Percentiles rank a stretch among this genome's conserved stretches.
These are phyloP conservation scores for Euclidium syriacum DNA, from an alignment of 345 rosid genomes.

Conservation along the genomic window DNA sequence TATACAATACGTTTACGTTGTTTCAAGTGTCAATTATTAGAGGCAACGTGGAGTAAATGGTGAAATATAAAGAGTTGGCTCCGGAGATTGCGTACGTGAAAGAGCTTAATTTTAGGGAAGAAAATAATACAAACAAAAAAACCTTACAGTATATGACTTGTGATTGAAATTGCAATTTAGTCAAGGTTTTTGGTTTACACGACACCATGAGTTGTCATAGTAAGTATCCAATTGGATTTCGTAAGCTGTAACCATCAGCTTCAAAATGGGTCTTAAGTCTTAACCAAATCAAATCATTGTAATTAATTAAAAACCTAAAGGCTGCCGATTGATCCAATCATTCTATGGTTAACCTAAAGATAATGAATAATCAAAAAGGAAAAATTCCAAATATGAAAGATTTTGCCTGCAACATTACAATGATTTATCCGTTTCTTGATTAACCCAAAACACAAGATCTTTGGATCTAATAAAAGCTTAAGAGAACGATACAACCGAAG, in stretches of 20 bases:
- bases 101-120: conserved; percentile 14
- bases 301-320: background rate
- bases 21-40: conserved; percentile 10
- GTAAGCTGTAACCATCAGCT: conserved; percentile 23
- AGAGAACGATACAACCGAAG: background rate
- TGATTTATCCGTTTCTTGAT: background rate
- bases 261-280: background rate
- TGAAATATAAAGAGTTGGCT: conserved; percentile 35
- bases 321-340: background rate
- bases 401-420: conserved; percentile 10
- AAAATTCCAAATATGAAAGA: conserved; percentile 2
- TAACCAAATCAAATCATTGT: conserved; percentile 1
- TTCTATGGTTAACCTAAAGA: background rate
- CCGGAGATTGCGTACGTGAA: conserved; percentile 45
- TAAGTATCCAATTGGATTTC: conserved; percentile 15
- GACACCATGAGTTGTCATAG: conserved; percentile 21
- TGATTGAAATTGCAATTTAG: background rate
- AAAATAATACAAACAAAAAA: conserved; percentile 19
- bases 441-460: background rate
- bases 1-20: conserved; percentile 7
- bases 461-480: background rate
- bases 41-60: conserved; percentile 34
- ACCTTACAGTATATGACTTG: conserved; percentile 9
- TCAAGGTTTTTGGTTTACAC: conserved; percentile 27
- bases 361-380: background rate